Evolutionary conservation across 2,329 filamentous ascomycete species (phyloP).

Genomic region (Pseudogymnoascus sp.): DNA sequence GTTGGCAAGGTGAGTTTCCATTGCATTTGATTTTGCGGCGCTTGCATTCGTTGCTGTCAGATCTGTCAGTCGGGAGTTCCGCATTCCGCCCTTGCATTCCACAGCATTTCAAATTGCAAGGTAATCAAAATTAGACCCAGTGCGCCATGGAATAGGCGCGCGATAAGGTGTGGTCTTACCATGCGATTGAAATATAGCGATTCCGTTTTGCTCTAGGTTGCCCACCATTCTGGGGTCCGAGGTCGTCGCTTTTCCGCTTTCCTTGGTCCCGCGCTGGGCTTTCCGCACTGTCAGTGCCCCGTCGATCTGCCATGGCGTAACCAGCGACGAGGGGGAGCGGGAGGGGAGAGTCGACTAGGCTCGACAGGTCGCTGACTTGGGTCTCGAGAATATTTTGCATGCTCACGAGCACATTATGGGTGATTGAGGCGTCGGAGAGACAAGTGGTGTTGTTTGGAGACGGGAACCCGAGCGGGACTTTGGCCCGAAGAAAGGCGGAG

Average conservation of each 20-base stretch:
- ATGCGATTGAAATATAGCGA: slow-evolving; percentile 34
- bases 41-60: slow-evolving; percentile 64
- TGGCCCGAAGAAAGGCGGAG: slow-evolving; percentile 6
- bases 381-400: slow-evolving; percentile 30
- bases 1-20: slow-evolving; percentile 60
- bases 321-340: slow-evolving; percentile 13
- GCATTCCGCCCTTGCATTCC: background rate
- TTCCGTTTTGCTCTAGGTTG: slow-evolving; percentile 33
- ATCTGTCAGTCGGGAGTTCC: slow-evolving; percentile 3
- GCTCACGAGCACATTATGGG: slow-evolving; percentile 22
- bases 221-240: slow-evolving; percentile 17
- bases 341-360: slow-evolving; percentile 29
- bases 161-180: slow-evolving; percentile 23
- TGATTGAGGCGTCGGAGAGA: slow-evolving; percentile 7
- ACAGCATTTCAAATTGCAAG: background rate
- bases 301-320: slow-evolving; percentile 25
- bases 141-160: background rate
- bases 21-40: slow-evolving; percentile 72
- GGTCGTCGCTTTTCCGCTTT: slow-evolving; percentile 28
- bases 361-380: slow-evolving; percentile 30
- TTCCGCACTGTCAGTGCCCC: slow-evolving; percentile 26
- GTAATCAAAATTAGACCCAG: background rate
- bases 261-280: slow-evolving; percentile 26
- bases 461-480: background rate
- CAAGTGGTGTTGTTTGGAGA: slow-evolving; percentile 6